Evolutionary conservation across 116 monocot species (phyloP), one percentile per base, ranked within the genome.

Genomic region (Trichopus zeylanicus): DNA sequence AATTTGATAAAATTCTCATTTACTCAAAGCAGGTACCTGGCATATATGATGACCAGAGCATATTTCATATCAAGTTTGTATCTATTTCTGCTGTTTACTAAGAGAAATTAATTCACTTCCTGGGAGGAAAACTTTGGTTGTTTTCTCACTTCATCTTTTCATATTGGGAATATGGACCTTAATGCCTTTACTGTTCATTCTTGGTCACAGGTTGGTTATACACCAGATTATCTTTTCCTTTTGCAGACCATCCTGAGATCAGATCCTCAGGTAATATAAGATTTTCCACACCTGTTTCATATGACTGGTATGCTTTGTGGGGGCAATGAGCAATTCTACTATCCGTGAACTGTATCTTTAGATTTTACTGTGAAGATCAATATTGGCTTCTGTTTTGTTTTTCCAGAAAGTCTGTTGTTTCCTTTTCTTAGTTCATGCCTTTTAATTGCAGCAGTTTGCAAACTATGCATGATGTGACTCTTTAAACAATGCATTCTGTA

Each of bases 1-100:
- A 99, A 51, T 99, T 99, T 76, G 92, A 99, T 67, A 99, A 99
- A 77, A 99, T 99, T 60, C 86, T 99, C 30, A 85, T 99, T 20
- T 99, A 99, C 62, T 99, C 92, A 29, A 99, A 99, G 78, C 92
- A 99, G 92, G 99, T 89, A 76, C 16, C 10, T 42, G 42, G 42
- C 8, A 42, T 42, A 2, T 3, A 15, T 42, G 4, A 8, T 33
- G 32, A 4, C 4, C 32, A 5, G 6, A 33, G 8, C 32, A 5
- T 33, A 33, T 33, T 33, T 33, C 6, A 33, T 33, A 8, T 33
- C 8, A 8, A 33, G 8, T 5, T 8, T 8, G 8, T 33, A 5
- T 33, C 8, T 33, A 12, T 42, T 13, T 13, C 42, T n/a, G n/a
- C n/a, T n/a, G n/a, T n/a, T n/a, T n/a, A n/a, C n/a, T n/a, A n/a